Base-by-base conservation (phyloP, 2,329 filamentous ascomycete genomes). In the Alternaria triticimaculans region DNA sequence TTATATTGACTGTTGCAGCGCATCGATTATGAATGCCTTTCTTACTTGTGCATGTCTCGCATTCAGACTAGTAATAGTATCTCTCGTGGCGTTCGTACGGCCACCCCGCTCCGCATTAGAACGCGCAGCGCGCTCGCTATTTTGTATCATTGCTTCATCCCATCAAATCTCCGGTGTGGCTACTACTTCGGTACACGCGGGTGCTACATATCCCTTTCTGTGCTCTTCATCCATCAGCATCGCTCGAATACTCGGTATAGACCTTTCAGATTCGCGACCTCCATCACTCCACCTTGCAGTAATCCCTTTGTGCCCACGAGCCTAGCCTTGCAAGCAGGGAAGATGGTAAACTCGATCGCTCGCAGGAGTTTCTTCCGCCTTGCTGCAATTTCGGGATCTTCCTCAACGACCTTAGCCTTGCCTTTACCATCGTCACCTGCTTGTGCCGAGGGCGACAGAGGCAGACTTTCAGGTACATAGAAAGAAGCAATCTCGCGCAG, bases 191-290 rank as follows among this genome's bases (percentile, higher is more conserved):
- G 37, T 9, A 41, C 37, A 41, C 8, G 15, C 37, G 37, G 37
- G 37, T 18, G 15, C 37, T 41, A 18, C 37, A 41, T 41, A n/a
- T 41, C 15, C 37, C 9, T 5, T 41, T 41, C 37, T 18, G 37
- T 41, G 49, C 25, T 30, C n/a, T 53, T 25, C 11, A 20, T 49
- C 37, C 18, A 23, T 59, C 30, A 98, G 79, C 96, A 98, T 58
- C 96, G 85, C 82, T 99, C 96, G 84, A 99, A 99, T 3, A 98
- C 94, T 49, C 92, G 85, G 80, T 99, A 99, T 62, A 99, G 78
- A 0, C 94, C 94, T 80, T 97, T 98, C 63, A 98, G 80, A 81
- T 96, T 93, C 2, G 96, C 95, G 53, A 97, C 89, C 80, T 99
- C 95, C 50, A 97, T 82, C 11, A 97, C 51, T 21, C 61, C 88